Conservation (phyloP, 768 basidiomycete genomes). For the Dendrothele bispora region DNA sequence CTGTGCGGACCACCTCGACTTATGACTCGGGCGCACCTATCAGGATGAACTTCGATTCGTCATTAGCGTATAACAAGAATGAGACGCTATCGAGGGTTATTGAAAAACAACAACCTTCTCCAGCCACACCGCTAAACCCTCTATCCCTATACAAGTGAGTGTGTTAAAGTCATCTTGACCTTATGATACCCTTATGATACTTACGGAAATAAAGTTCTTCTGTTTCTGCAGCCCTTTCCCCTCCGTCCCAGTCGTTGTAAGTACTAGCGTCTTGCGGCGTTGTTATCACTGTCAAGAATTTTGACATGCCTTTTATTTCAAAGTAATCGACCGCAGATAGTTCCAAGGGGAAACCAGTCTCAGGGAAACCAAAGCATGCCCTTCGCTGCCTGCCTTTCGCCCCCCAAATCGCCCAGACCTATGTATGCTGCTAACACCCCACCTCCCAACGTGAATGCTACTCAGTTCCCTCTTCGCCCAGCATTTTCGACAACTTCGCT, state of each 20-base stretch:
- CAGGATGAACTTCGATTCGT: conserved; percentile 42
- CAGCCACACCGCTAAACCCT: too few species aligned
- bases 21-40: too few species aligned
- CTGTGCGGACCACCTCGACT: conserved; percentile 1
- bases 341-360: too few species aligned
- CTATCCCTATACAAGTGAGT: conserved; percentile 65
- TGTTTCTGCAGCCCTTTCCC: conserved; percentile 47
- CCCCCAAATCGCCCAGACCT: conserved; percentile 1
- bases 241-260: conserved; percentile 15
- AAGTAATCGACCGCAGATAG: too few species aligned
- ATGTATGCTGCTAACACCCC: conserved; percentile 12
- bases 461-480: conserved; percentile 17
- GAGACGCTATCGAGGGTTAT: conserved; percentile 2
- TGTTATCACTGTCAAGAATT: too few species aligned
- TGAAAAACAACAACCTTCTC: background rate
- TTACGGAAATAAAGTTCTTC: conserved; percentile 56
- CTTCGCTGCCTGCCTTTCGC: too few species aligned
- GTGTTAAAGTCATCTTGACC: background rate
- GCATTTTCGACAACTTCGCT: too few species aligned
- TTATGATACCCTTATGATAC: too few species aligned
- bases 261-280: too few species aligned
- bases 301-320: too few species aligned
- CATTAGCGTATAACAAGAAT: conserved; percentile 42
- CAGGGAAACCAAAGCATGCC: too few species aligned
- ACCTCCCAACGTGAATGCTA: conserved; percentile 9